Evolutionary conservation across 1,284 basidiomycete species (phyloP), one percentile per base, ranked within the genome.

Genomic region (Sanguinoderma infundibulare): DNA sequence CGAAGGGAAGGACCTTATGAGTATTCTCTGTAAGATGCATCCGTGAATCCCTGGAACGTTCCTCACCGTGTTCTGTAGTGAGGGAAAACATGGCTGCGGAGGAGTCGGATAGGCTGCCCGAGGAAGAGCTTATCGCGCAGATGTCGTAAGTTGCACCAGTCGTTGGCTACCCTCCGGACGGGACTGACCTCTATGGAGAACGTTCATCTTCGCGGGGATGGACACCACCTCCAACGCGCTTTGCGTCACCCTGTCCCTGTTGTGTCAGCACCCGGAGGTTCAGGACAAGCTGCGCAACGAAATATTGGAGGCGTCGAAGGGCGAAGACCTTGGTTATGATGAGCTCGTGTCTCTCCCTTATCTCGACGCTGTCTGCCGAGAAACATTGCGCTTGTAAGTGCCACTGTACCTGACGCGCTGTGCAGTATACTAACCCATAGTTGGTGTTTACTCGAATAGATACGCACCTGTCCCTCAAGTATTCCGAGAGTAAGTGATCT

Each of bases 211-310:
- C 15, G 83, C 84, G 1, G 84, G 51, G 1, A 63, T 60, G 46
- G 86, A 87, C 67, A 86, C 82, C 3, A 82, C 81, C 7, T 75
- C 79, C 0, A 86, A 83, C 0, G 85, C 87, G 0, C 75, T 90
- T 1, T 82, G 86, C 1, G 92, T 90, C 89, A 83, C 82, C 59
- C 74, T 92, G 1, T 86, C 86, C 69, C 80, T 82, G 24, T 82
- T 93, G 14, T 76, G 85, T 0, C 76, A 75, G 28, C 69, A 83
- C 60, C 82, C 78, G 0, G 75, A 77, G 0, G 75, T 79, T 7
- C 92, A 93, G 72, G 68, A 70, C n/a, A 74, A 75, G 34, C 77
- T 94, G 2, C 80, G 88, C 1, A 72, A 75, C 8, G 87, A 87
- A 53, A 52, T 61, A 14, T 24, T 71, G 60, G 55, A 58, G 24